A percentile compares a stretch with the other conserved stretches of the same genome.
These are phyloP conservation scores for Chenopodium album DNA, from an alignment of 148 eudicot species.

Conservation along the genomic window DNA sequence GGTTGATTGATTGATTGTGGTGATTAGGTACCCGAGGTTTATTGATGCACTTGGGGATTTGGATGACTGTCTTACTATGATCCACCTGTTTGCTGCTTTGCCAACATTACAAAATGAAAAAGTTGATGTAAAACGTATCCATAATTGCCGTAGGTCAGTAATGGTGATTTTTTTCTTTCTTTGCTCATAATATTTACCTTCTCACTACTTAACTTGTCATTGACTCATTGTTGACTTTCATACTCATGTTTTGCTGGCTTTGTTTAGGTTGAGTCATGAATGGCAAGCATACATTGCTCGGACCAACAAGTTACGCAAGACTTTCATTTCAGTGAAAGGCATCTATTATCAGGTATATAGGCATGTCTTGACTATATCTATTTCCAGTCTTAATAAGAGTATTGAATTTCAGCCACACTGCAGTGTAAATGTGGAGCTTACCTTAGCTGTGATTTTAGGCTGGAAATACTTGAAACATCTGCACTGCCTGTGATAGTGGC, in stretches of 20 bases:
- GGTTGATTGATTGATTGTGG: background rate
- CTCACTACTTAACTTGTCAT: background rate
- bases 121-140: conserved; percentile 67
- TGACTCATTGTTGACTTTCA: background rate
- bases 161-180: background rate
- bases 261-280: conserved; percentile 83
- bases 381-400: background rate
- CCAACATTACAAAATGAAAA: conserved; percentile 81
- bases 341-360: conserved; percentile 82
- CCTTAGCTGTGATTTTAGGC: background rate
- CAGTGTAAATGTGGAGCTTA: background rate
- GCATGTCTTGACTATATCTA: background rate
- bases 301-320: conserved; percentile 82
- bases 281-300: conserved; percentile 91
- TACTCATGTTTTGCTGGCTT: background rate
- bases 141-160: conserved; percentile 77
- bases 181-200: background rate
- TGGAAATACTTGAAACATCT: background rate
- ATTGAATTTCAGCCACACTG: no score
- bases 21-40: conserved; percentile 78
- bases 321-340: conserved; percentile 92
- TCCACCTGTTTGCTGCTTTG: conserved; percentile 92
- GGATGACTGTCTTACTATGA: conserved; percentile 88
- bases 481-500: background rate
- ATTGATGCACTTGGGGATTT: conserved; percentile 89